A percentile compares a stretch with the other conserved stretches of the same genome.
Conservation (phyloP, 345 rosid species). For the Linum tenue region DNA sequence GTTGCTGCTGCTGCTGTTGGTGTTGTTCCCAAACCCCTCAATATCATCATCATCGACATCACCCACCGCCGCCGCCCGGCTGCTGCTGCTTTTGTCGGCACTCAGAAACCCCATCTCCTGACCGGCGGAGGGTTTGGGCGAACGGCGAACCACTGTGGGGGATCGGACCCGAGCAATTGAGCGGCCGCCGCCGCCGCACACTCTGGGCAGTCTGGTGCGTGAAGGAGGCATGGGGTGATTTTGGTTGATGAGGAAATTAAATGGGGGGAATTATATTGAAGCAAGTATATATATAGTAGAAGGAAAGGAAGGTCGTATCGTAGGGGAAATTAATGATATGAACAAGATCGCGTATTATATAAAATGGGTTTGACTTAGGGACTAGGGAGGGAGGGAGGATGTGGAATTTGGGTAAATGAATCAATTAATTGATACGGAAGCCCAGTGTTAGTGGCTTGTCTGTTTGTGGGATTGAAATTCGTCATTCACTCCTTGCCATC, state of each 20-base stretch:
- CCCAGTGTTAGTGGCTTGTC: background rate
- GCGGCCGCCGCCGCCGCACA: conserved; percentile 25
- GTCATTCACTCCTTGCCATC: no score
- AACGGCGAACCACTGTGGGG: conserved; percentile 25
- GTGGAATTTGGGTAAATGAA: no score
- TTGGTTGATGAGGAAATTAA: conserved; percentile 3
- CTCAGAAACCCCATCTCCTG: conserved; percentile 26
- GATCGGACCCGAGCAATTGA: conserved; percentile 30
- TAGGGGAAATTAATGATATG: no score
- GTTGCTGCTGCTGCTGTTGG: conserved; percentile 13
- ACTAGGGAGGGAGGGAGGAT: no score
- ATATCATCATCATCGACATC: conserved; percentile 11
- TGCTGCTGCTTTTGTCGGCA: conserved; percentile 32
- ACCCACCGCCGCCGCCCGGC: conserved; percentile 17
- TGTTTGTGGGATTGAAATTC: conserved; percentile 5
- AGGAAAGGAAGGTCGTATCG: background rate
- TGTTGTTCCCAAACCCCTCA: conserved; percentile 13
- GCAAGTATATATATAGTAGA: background rate
- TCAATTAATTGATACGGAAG: no score
- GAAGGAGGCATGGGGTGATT: conserved; percentile 21
- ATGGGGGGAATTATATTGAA: no score
- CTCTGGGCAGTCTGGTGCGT: conserved; percentile 28
- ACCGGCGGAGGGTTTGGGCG: conserved; percentile 26
- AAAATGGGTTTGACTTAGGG: no score
- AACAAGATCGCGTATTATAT: no score